Evolutionary conservation across 2,329 filamentous ascomycete genomes (phyloP), one percentile per base, ranked within the genome.

Genomic region (Kalmusia sp.): DNA sequence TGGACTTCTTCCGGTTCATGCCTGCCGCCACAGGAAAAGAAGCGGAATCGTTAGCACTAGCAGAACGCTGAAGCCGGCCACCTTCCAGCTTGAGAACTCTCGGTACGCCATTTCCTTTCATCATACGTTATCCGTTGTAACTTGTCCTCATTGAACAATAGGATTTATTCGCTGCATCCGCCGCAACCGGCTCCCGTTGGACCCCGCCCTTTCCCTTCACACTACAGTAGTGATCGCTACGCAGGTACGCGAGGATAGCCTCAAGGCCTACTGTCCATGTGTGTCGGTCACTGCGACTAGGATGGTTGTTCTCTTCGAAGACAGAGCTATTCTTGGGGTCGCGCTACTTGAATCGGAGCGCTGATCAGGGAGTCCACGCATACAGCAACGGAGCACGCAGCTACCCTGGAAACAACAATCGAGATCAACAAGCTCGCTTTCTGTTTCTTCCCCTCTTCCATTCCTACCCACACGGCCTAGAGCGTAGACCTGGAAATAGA

Each of bases 61-160:
- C n/a, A n/a, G n/a, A n/a, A n/a, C 17, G n/a, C 4, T 9, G n/a
- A 14, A 7, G 38, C 22, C 2, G 2, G 33, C 22, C 50, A 51
- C 49, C 54, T 57, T 53, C 50, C 50, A 40, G 25, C 35, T 43
- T 53, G 41, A 57, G 46, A 14, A 12, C 24, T 14, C 30, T 8
- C 11, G 25, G 54, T 53, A 47, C 38, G 50, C 34, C 3, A 15
- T 12, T 15, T 37, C 28, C 30, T 53, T 47, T 51, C 11, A 28
- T 51, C 12, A 9, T 14, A 30, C 34, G 47, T 49, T 47, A 57
- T 37, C 50, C 50, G 46, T 15, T 41, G 7, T 49, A 15, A 22
- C 35, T 3, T n/a, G 4, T 2, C 6, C 19, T 22, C 17, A 2
- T 12, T 21, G 17, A 24, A 22, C 17, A 38, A 11, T 15, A 15